Base-by-base conservation (phyloP, 768 basidiomycete species). In the Pleurotus tuoliensis region DNA sequence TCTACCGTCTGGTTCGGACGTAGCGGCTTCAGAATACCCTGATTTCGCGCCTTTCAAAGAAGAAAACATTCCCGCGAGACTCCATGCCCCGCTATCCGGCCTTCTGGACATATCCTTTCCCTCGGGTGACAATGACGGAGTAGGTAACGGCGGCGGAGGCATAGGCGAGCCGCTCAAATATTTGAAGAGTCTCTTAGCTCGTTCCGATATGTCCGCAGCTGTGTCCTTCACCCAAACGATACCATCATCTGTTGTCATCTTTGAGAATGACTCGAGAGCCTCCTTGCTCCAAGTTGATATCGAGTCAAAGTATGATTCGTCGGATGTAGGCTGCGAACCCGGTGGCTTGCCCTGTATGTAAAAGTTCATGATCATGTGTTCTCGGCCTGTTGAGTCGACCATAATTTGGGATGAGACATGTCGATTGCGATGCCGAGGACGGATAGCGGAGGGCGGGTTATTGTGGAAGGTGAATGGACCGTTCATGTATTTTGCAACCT, bases 301-400 rank as follows among this genome's bases (percentile, higher is more conserved):
- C 12, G 71, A 67, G 25, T 83, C 78, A 18, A 82, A 57, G 61
- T 79, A 79, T 5, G 77, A 75, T 7, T 73, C 67, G 13, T 80
- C 77, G 4, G 72, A 66, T 6, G 70, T 63, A 2, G 67, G 54
- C 5, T 60, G 56, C 13, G 72, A 68, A 25, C 76, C 76, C 47
- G 80, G 75, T 38, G 77, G 72, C 47, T 77, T 73, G 38, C 84
- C 85, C 73, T 90, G 81, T 24, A 93, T 78, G 62, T 87, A 94
- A 71, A 94, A 94, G 44, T 87, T 87, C 67, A 94, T 78, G 27
- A 91, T 78, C 83, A 94, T 85, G 62, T 93, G 92, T 66, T 93
- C 90, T 41, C 84, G 81, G 1, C 92, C 92, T 8, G 80, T 65
- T 9, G 84, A 71, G 66, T 94, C 92, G 22, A 89, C 72, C 57